phyloP scores from a whole-genome alignment of 2,329 filamentous ascomycete genomes.

The Colletotrichum sp. region DNA sequence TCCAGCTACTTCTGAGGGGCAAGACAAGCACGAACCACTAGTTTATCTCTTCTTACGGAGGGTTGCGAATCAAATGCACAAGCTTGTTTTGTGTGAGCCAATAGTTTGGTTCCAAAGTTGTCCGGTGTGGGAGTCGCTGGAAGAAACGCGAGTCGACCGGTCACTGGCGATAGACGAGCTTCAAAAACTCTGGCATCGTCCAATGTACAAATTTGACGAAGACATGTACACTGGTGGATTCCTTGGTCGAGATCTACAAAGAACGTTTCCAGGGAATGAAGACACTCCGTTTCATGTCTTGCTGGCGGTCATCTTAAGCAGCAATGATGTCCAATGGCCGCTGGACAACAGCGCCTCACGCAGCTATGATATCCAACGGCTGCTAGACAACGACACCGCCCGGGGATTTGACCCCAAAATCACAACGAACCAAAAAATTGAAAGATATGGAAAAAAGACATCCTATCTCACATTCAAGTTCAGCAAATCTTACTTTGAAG shows the following conservation, averaged over 20 bases:
- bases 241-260: not conserved
- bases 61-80: not conserved
- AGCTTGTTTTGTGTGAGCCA: not conserved
- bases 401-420: not conserved
- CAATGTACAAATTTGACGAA: not conserved
- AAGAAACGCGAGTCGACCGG: not conserved
- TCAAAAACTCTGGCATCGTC: not conserved
- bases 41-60: not conserved
- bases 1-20: not conserved
- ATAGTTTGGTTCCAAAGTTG: not conserved
- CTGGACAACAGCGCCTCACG: not conserved
- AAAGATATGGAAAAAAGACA: fast-evolving
- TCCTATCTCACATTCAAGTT: not conserved
- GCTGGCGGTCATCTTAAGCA: not conserved
- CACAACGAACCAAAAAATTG: not conserved
- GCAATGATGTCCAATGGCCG: not conserved
- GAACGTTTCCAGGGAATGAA: not conserved
- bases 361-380: not conserved
- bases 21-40: not conserved
- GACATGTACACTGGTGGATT: not conserved
- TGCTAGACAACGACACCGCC: not conserved
- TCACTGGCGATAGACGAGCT: not conserved
- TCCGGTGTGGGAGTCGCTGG: not conserved
- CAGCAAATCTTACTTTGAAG: not conserved
- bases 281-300: not conserved